Percentiles rank a stretch among this genome's conserved stretches.
phyloP scores from a whole-genome alignment of 2,329 filamentous ascomycete genomes.

The Pseudocercospora crystallina region DNA sequence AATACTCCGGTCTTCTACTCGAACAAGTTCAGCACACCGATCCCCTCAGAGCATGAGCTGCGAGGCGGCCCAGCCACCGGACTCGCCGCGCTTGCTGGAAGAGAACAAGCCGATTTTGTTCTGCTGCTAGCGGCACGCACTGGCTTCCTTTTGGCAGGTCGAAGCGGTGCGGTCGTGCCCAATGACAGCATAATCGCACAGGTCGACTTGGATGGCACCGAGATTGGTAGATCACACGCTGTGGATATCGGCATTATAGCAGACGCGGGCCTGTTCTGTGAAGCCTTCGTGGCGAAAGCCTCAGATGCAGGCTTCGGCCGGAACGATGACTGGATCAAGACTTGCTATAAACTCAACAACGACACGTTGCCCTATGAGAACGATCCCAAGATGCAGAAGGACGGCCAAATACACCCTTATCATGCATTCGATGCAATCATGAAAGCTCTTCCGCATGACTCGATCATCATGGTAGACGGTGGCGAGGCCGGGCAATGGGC shows the following conservation, averaged over 20 bases:
- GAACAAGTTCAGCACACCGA: conserved; percentile 36
- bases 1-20: conserved; percentile 44
- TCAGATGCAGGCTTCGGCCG: conserved; percentile 11
- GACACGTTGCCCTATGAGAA: conserved; percentile 28
- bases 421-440: conserved; percentile 43
- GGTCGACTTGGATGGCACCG: conserved; percentile 44
- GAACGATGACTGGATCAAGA: conserved; percentile 30
- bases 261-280: conserved; percentile 38
- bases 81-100: conserved; percentile 36
- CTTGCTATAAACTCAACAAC: conserved; percentile 28
- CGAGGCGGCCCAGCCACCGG: conserved; percentile 37
- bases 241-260: conserved; percentile 45
- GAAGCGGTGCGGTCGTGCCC: conserved; percentile 34
- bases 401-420: conserved; percentile 44
- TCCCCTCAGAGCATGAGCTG: conserved; percentile 35
- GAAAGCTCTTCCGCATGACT: conserved; percentile 34
- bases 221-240: conserved; percentile 42
- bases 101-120: conserved; percentile 42
- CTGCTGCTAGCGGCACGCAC: conserved; percentile 37
- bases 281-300: conserved; percentile 16
- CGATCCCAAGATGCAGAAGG: conserved; percentile 22
- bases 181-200: conserved; percentile 42
- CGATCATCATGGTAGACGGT: conserved; percentile 44
- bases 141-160: conserved; percentile 19
- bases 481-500: conserved; percentile 43